These are phyloP conservation scores for Wallacemonas collosoma DNA, from an alignment of 208 protist species.

Conservation along the genomic window DNA sequence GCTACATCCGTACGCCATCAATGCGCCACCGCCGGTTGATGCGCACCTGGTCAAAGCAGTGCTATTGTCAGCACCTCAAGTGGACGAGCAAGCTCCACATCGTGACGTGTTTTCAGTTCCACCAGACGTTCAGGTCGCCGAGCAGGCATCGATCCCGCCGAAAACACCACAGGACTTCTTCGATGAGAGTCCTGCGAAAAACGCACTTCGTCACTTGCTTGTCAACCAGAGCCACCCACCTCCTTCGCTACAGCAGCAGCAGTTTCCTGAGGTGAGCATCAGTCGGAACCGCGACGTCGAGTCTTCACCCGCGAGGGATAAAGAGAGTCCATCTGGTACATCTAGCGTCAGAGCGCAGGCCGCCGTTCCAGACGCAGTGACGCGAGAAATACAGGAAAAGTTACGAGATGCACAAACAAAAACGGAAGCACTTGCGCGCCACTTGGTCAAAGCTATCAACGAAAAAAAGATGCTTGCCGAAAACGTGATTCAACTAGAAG, in stretches of 20 bases:
- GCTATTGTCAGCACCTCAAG: not conserved
- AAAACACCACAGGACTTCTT: constrained; percentile 28
- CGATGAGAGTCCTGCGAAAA: constrained; percentile 49
- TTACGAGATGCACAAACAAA: constrained; percentile 59
- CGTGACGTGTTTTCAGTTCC: not conserved
- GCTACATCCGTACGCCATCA: constrained; percentile 8
- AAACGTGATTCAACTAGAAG: constrained; percentile 62
- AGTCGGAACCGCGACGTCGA: not conserved
- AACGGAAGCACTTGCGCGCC: constrained; percentile 75
- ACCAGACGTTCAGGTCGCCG: not conserved
- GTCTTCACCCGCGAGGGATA: not conserved
- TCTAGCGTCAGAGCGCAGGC: not conserved
- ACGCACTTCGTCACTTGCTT: constrained; percentile 32
- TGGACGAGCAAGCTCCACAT: not conserved
- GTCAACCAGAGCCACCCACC: not conserved
- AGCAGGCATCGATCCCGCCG: not conserved
- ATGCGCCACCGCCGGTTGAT: constrained; percentile 1
- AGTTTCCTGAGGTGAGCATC: not conserved
- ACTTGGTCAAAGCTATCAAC: constrained; percentile 74
- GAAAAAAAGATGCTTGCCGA: constrained; percentile 68
- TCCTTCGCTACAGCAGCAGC: not conserved
- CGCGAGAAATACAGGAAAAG: constrained; percentile 26
- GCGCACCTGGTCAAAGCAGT: not conserved
- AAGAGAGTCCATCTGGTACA: not conserved
- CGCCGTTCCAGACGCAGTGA: not conserved